Evolutionary conservation across 495 filamentous ascomycete species (phyloP).

Genomic region (Trichocladium antarcticum): DNA sequence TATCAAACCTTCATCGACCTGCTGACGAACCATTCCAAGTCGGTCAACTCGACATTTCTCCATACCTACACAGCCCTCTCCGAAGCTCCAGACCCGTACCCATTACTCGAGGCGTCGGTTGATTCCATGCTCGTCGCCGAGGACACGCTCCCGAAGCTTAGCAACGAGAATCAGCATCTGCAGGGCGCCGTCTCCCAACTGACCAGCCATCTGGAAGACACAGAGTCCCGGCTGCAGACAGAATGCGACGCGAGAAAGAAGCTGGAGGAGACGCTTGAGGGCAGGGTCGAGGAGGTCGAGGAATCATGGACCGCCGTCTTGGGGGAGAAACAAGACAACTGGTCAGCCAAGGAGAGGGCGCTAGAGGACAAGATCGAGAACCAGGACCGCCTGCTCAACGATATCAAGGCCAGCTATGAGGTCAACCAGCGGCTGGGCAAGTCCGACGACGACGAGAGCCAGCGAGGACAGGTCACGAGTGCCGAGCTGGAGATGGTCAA

Average conservation of each 20-base stretch:
- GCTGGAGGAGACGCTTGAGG: slow-evolving; percentile 65
- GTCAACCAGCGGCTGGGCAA: slow-evolving; percentile 81
- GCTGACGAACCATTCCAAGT: slow-evolving; percentile 85
- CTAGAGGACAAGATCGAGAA: slow-evolving; percentile 89
- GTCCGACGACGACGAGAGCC: slow-evolving; percentile 50
- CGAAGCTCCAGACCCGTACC: slow-evolving; percentile 94
- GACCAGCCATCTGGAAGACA: slow-evolving; percentile 86
- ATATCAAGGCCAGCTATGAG: slow-evolving; percentile 94
- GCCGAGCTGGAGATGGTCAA: slow-evolving; percentile 90
- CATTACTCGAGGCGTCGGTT: slow-evolving; percentile 87
- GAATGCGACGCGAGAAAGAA: slow-evolving; percentile 61
- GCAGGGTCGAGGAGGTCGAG: slow-evolving; percentile 75
- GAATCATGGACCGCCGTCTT: slow-evolving; percentile 85
- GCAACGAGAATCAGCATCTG: slow-evolving; percentile 72
- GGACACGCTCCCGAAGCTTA: slow-evolving; percentile 81
- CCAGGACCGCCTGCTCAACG: slow-evolving; percentile 83
- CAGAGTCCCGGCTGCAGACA: slow-evolving; percentile 60
- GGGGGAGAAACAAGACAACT: slow-evolving; percentile 89
- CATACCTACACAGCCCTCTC: slow-evolving; percentile 87
- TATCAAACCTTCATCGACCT: slow-evolving; percentile 98
- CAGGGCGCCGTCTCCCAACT: slow-evolving; percentile 66
- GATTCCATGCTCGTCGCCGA: slow-evolving; percentile 84
- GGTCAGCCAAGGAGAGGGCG: slow-evolving; percentile 86
- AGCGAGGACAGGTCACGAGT: slow-evolving; percentile 53
- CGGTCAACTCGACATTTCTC: slow-evolving; percentile 80